A percentile compares a stretch with the other conserved stretches of the same genome.
Conservation (phyloP, 2,329 filamentous ascomycete genomes). For the Sclerotinia minor region DNA sequence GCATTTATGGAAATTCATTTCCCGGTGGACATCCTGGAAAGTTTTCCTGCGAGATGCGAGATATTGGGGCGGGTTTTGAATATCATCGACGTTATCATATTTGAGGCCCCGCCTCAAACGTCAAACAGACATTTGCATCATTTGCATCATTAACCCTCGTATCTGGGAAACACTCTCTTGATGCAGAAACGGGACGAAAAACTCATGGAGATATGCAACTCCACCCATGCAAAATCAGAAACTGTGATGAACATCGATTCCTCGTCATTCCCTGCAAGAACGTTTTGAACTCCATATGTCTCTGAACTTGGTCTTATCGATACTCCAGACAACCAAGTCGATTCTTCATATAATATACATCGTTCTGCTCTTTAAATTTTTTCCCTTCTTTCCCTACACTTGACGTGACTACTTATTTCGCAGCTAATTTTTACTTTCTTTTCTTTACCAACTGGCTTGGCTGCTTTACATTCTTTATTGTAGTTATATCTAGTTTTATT, state of each 20-base stretch:
- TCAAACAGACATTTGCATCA: constrained; percentile 34
- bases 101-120: constrained; percentile 34
- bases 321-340: constrained; percentile 36
- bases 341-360: constrained; percentile 39
- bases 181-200: constrained; percentile 41
- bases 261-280: constrained; percentile 24
- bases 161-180: constrained; percentile 39
- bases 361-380: constrained; percentile 30
- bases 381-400: constrained; percentile 37
- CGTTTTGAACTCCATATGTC: constrained; percentile 15
- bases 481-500: constrained; percentile 41
- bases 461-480: constrained; percentile 52
- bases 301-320: constrained; percentile 15
- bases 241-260: constrained; percentile 39
- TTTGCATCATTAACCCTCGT: constrained; percentile 36
- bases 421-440: constrained; percentile 47
- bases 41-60: neutral
- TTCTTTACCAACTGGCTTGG: constrained; percentile 55
- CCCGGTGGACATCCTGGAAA: neutral
- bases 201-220: constrained; percentile 39
- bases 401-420: constrained; percentile 41
- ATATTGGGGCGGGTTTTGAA: neutral
- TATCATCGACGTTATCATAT: constrained; percentile 15
- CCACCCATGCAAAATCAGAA: constrained; percentile 42
- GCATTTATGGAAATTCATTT: neutral